Base-by-base conservation (phyloP, 176 grass and related monocot genomes). In the Raddia guianensis region DNA sequence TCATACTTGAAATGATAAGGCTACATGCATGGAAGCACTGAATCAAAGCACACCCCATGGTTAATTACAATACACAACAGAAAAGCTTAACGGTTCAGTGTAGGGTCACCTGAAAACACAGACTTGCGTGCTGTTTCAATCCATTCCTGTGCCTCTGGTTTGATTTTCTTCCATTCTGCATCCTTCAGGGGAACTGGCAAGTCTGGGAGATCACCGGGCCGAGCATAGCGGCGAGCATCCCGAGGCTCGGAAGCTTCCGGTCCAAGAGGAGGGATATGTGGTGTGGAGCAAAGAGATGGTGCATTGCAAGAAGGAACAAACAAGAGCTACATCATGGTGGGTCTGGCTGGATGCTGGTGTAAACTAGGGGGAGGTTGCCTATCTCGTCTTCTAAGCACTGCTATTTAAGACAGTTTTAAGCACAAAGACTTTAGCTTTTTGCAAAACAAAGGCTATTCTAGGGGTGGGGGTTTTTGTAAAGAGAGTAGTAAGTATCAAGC, bases 401-500 rank as follows among this genome's bases (percentile, higher is more conserved):
- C 80, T 92, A 89, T 83, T 90, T 90, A 86, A 90, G 83, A 86
- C 73, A 52, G 83, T 74, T 85, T 92, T 93, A 93, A 86, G 71
- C 90, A 72, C 65, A 66, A 81, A 76, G 78, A 74, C 74, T 84
- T 81, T 90, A 68, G 68, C 80, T 89, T 93, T 90, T 70, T 51
- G 42, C 73, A 61, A 72, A 84, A 85, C 87, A 89, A 73, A 86
- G 82, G 77, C 73, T 90, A 77, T 93, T 85, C 51, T 89, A 73
- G 70, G 60, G 63, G 67, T 75, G 53, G 61, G 78, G 43, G 13
- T 66, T 89, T 27, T 63, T 86, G 83, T 87, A 86, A 78, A 85
- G 66, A 70, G 76, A 83, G 77, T 63, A 68, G 70, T 86, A 50
- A 82, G 72, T 64, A 77, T 21, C 55, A 88, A 69, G 86, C 78